These are phyloP conservation scores for Rugonectria rugulosa DNA, from an alignment of 2,329 filamentous ascomycete species.

Conservation along the genomic window DNA sequence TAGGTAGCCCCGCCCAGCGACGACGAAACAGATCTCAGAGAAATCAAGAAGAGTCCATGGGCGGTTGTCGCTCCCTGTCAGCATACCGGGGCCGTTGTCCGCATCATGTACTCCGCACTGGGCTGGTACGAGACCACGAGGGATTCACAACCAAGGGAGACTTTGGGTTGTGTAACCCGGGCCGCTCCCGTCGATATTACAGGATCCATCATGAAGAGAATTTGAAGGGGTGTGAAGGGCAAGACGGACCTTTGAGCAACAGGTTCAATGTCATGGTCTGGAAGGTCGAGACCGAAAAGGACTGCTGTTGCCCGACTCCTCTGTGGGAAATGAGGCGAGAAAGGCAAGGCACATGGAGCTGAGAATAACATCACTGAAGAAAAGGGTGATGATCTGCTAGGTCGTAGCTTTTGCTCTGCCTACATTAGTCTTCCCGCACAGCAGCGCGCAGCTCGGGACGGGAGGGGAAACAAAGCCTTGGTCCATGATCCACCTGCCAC, in stretches of 20 bases:
- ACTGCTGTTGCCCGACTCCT: not conserved
- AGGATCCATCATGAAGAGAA: conserved; percentile 36
- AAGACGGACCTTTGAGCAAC: conserved; percentile 16
- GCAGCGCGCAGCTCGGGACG: conserved; percentile 37
- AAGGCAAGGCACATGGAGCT: not conserved
- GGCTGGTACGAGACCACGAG: conserved; percentile 32
- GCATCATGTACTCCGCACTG: conserved; percentile 38
- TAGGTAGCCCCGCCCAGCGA: conserved; percentile 30
- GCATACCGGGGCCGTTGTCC: conserved; percentile 26
- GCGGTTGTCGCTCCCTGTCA: conserved; percentile 36
- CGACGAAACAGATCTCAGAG: conserved; percentile 38
- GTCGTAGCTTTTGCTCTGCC: conserved; percentile 31
- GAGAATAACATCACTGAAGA: conserved; percentile 4
- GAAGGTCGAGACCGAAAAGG: conserved; percentile 3
- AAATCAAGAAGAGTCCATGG: conserved; percentile 33
- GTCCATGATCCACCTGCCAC: conserved; percentile 34
- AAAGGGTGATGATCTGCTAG: conserved; percentile 35
- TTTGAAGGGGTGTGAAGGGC: conserved; percentile 21
- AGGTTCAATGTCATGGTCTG: conserved; percentile 14
- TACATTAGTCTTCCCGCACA: conserved; percentile 45
- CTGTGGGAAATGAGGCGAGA: conserved; percentile 3
- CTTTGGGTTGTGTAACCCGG: conserved; percentile 31
- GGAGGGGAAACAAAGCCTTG: conserved; percentile 27
- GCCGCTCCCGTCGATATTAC: conserved; percentile 34
- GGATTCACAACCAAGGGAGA: conserved; percentile 25